Evolutionary conservation across 345 rosid genomes (phyloP), one percentile per base, ranked within the genome.

Genomic region (Dipteronia sinensis): DNA sequence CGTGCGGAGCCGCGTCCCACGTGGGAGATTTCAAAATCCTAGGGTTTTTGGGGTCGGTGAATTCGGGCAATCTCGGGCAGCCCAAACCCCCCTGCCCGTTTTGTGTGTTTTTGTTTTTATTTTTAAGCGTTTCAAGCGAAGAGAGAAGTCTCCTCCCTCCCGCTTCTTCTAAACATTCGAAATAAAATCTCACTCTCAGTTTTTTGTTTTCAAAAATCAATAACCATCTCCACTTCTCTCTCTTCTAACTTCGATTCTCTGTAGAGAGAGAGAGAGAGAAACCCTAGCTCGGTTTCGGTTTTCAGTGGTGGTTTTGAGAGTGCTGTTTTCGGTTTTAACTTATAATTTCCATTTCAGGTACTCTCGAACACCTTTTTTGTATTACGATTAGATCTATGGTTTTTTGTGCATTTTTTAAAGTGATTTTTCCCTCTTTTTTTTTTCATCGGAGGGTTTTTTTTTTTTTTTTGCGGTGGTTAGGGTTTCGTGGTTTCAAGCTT

Each of bases 151-250:
- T 15, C 58, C 53, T 70, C 75, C 72, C 87, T 90, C 94, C 93
- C 94, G 97, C 97, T 89, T 80, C 91, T 88, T 85, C 85, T 58
- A 53, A 64, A 29, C 87, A 88, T 89, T 90, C 94, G 89, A 90
- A 92, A 73, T 75, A 51, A 11, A 2, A 7, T 67, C 27, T 13
- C 42, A 74, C 16, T 2, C 22, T 27, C 22, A 65, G 56, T 53
- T 53, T 63, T 65, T 10, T 67, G 15, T 34, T 34, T 34, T 34
- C 6, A 46, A 46, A 72, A 65, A 73, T 55, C 63, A 27, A 15
- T 38, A 7, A 2, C 69, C 3, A 13, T 66, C 23, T n/a, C 71
- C 11, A 13, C 3, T 59, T 74, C 61, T 47, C 69, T 74, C 69
- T 44, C 44, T 9, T 59, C 8, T 44, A 63, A 46, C 67, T 23